These are phyloP conservation scores for Apiotrichum gamsii DNA, from an alignment of 1,284 basidiomycete species.

Conservation along the genomic window DNA sequence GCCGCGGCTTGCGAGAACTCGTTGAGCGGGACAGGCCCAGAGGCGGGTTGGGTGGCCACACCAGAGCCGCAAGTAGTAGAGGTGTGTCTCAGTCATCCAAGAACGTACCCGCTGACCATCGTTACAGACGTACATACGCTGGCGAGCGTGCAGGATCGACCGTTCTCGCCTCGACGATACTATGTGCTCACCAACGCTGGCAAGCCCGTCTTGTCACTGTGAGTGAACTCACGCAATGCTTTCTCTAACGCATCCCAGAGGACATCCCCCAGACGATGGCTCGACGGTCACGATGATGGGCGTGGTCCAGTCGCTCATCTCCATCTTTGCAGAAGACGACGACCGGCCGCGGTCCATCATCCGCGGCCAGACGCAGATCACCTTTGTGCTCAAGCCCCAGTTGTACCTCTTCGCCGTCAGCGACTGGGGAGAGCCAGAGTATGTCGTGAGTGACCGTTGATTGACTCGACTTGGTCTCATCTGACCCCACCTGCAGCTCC, in stretches of 20 bases:
- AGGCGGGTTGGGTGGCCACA: too few relatives aligned
- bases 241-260: constrained; percentile 9
- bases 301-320: constrained; percentile 89
- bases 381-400: constrained; percentile 76
- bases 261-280: constrained; percentile 49
- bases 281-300: constrained; percentile 75
- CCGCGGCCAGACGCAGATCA: constrained; percentile 65
- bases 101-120: not conserved
- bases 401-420: constrained; percentile 87
- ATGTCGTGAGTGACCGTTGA: constrained; percentile 61
- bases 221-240: constrained; percentile 14
- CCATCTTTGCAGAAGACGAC: constrained; percentile 70
- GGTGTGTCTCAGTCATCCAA: not conserved
- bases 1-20: constrained; percentile 7
- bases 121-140: not conserved
- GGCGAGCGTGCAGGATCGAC: not conserved
- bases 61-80: not conserved
- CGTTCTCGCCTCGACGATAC: constrained; percentile 57
- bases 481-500: constrained; percentile 64
- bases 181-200: constrained; percentile 90
- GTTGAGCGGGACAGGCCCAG: constrained; percentile 1
- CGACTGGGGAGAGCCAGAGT: constrained; percentile 87
- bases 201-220: constrained; percentile 86
- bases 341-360: constrained; percentile 62
- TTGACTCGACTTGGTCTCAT: not conserved